Base-by-base conservation (phyloP, 495 filamentous ascomycete genomes). In the Penicillium waksmanii region DNA sequence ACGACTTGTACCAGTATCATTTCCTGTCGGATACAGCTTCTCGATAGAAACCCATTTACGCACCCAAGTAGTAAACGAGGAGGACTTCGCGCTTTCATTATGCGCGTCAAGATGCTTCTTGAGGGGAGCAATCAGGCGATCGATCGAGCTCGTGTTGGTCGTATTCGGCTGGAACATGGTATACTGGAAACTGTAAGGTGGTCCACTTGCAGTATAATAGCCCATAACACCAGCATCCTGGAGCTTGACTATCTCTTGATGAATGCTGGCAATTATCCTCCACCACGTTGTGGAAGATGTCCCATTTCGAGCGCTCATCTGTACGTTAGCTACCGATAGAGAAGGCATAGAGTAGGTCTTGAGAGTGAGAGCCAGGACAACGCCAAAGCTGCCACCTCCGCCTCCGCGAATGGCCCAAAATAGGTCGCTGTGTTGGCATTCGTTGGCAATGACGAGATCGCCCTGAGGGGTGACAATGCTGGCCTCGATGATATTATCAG, bases 391-490 rank as follows among this genome's bases (percentile, higher is more conserved):
- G 19, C 79, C 77, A 25, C 70, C 68, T 12, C 82, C 82, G 9
- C 71, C 73, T 34, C 66, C 57, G 6, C 84, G 77, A 21, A 85
- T 65, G 10, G 77, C 77, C 31, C 73, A 85, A 71, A 84, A 87
- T n/a, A 87, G 78, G 49, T 87, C 85, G 0, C 75, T 34, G 60
- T 87, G 76, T 46, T 77, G 68, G 33, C 73, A 73, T 0, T 77
- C 60, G 57, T 75, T 82, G 19, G 82, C 82, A 0, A 73, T 82
- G 3, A 79, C 71, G 8, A 75, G 71, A 5, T 62, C 47, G 11
- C 85, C 85, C 17, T 80, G 67, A 6, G 84, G 79, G 0, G 83
- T 82, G n/a, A 87, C 71, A 43, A 87, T 81, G 18, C 60, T 38
- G 10, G 59, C 57, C 60, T 76, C 77, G 15, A 80, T 66, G 2